phyloP scores from a whole-genome alignment of 768 basidiomycete genomes.

The Tulasnella sp. region DNA sequence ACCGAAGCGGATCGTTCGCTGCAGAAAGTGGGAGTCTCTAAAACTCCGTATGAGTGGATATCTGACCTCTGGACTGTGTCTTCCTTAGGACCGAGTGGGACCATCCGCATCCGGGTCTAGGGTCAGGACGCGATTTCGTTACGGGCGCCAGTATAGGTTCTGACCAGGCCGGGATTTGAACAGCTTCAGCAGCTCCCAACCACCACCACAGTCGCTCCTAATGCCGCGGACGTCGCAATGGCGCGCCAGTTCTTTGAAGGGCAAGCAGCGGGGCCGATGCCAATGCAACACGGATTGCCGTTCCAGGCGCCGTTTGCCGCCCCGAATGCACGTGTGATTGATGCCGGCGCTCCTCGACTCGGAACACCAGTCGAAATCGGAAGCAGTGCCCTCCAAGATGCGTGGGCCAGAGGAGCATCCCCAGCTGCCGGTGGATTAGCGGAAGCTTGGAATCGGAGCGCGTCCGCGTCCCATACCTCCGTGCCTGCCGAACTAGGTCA shows the following conservation, averaged over 20 bases:
- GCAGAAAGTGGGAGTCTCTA: conserved; percentile 54
- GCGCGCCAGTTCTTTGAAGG: conserved; percentile 64
- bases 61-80: background rate
- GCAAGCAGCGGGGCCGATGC: conserved; percentile 25
- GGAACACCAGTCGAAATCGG: background rate
- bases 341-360: background rate
- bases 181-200: conserved; percentile 70
- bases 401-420: background rate
- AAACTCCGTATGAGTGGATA: background rate
- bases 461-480: background rate
- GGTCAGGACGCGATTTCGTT: background rate
- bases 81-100: conserved; percentile 40
- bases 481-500: background rate
- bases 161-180: background rate
- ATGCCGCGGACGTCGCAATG: conserved; percentile 56
- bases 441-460: background rate
- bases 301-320: no score
- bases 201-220: conserved; percentile 36
- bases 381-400: background rate
- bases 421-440: background rate
- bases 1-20: conserved; percentile 80
- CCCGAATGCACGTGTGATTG: background rate
- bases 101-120: conserved; percentile 16
- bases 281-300: conserved; percentile 15
- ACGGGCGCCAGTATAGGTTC: background rate